Conservation (phyloP, 1,139 yeast species). For the Yamadazyma sp. region DNA sequence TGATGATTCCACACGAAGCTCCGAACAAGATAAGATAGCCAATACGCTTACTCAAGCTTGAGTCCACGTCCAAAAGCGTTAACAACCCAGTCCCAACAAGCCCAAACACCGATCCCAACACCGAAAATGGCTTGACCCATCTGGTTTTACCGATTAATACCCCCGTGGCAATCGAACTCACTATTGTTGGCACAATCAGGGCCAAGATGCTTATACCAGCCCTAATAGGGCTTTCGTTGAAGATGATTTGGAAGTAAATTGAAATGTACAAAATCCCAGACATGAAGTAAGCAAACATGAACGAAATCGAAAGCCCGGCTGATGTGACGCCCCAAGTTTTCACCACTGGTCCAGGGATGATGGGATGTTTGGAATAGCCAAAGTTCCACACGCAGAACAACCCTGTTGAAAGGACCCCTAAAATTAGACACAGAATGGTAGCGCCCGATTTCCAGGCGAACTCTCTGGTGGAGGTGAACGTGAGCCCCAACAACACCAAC, state of each 20-base stretch:
- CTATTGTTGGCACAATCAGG: conserved; percentile 32
- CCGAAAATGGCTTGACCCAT: conserved; percentile 30
- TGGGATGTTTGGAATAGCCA: conserved; percentile 24
- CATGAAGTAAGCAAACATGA: conserved; percentile 27
- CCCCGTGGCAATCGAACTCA: conserved; percentile 31
- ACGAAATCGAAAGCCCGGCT: conserved; percentile 21
- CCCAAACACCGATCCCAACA: conserved; percentile 26
- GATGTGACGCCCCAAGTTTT: conserved; percentile 25
- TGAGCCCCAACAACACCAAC: conserved; percentile 41
- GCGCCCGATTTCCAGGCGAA: conserved; percentile 52
- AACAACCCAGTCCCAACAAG: conserved; percentile 38
- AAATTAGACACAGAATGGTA: conserved; percentile 44
- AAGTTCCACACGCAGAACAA: conserved; percentile 29
- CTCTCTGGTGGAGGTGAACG: conserved; percentile 44
- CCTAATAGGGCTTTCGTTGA: conserved; percentile 31
- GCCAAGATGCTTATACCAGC: conserved; percentile 43
- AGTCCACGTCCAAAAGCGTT: conserved; percentile 30
- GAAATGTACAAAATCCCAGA: conserved; percentile 26
- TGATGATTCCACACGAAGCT: conserved; percentile 27
- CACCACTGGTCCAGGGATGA: conserved; percentile 29
- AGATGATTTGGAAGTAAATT: conserved; percentile 41
- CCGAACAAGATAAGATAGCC: conserved; percentile 38
- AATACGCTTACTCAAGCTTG: conserved; percentile 27
- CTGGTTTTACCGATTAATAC: conserved; percentile 28
- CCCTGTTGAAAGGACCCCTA: conserved; percentile 37